A percentile compares a stretch with the other conserved stretches of the same genome.
These are phyloP conservation scores for Populus euphratica DNA, from an alignment of 345 rosid species.

Conservation along the genomic window DNA sequence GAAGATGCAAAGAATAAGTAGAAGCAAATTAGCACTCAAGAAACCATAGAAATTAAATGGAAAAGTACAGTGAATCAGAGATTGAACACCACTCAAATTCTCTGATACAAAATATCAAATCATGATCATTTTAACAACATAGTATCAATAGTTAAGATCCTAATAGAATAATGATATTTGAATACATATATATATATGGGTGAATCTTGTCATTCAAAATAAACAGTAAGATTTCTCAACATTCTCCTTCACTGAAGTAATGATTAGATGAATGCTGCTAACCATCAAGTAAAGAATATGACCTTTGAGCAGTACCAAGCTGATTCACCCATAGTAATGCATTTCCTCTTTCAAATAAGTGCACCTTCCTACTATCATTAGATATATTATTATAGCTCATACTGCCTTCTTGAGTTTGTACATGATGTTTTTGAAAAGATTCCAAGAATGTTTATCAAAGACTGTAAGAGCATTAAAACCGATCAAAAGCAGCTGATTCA, in stretches of 20 bases:
- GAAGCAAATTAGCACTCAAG: neutral
- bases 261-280: neutral
- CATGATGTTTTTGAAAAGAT: neutral
- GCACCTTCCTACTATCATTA: neutral
- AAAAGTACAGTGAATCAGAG: neutral
- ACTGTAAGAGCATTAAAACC: neutral
- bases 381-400: neutral
- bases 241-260: neutral
- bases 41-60: neutral
- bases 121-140: neutral
- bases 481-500: neutral
- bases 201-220: too few species aligned
- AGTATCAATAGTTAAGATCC: neutral
- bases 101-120: neutral
- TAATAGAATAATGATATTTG: neutral
- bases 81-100: neutral
- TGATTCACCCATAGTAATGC: neutral
- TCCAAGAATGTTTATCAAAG: neutral
- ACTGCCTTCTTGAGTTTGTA: neutral
- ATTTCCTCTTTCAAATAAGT: neutral
- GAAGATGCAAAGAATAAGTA: neutral
- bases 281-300: neutral
- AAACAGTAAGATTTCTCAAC: neutral
- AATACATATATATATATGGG: too few species aligned
- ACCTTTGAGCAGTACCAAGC: neutral